These are phyloP conservation scores for Pythium monospermum DNA, from an alignment of 352 stramenopile species.

Conservation along the genomic window DNA sequence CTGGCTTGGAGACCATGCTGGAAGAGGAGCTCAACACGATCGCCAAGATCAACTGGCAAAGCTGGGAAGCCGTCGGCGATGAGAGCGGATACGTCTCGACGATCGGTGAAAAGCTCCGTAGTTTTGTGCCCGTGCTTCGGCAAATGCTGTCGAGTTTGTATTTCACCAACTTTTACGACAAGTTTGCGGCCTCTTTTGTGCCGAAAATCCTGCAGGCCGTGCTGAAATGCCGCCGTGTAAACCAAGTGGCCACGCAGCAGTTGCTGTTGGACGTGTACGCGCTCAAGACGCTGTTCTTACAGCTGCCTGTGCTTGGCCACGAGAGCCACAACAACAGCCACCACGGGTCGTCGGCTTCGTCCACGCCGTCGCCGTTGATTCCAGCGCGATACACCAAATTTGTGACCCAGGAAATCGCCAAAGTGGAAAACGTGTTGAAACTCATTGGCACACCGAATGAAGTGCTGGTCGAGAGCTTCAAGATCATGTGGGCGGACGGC, in stretches of 20 bases:
- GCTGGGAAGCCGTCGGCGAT: slow-evolving; percentile 94
- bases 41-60: slow-evolving; percentile 91
- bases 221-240: slow-evolving; percentile 91
- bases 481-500: slow-evolving; percentile 93
- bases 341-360: slow-evolving; percentile 28
- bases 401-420: slow-evolving; percentile 93
- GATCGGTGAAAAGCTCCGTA: slow-evolving; percentile 91
- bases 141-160: slow-evolving; percentile 90
- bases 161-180: slow-evolving; percentile 98
- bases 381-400: slow-evolving; percentile 96
- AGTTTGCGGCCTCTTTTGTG: slow-evolving; percentile 93
- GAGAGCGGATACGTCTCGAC: slow-evolving; percentile 93
- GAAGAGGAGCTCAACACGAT: slow-evolving; percentile 90
- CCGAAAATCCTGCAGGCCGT: slow-evolving; percentile 86
- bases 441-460: slow-evolving; percentile 95
- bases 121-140: slow-evolving; percentile 89
- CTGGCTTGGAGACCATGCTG: slow-evolving; percentile 87
- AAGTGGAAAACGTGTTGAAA: slow-evolving; percentile 97
- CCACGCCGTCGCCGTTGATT: slow-evolving; percentile 58
- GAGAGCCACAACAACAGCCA: slow-evolving; percentile 40
- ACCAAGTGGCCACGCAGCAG: slow-evolving; percentile 96
- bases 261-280: slow-evolving; percentile 98
- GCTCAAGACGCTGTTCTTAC: slow-evolving; percentile 95
- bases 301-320: slow-evolving; percentile 85
- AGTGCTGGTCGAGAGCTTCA: slow-evolving; percentile 96